phyloP scores from a whole-genome alignment of 202 grass and related monocot species.

The Schoenoplectus tabernaemontani region DNA sequence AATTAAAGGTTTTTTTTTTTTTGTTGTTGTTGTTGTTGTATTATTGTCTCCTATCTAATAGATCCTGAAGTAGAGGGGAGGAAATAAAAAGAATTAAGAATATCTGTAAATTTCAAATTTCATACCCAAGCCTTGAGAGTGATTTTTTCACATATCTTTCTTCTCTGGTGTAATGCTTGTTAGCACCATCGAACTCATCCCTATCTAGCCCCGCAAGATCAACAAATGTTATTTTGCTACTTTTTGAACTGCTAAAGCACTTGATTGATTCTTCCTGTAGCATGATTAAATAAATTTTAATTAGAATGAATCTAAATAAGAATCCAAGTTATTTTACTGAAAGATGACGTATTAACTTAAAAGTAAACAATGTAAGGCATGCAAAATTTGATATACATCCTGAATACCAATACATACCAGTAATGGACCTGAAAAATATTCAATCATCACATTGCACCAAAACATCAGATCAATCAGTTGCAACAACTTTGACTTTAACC shows the following conservation, averaged over 20 bases:
- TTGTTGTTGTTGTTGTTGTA: too few relatives aligned
- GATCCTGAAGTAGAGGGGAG: not conserved
- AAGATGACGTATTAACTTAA: not conserved
- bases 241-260: conserved; percentile 77
- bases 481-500: not conserved
- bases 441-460: not conserved
- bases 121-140: conserved; percentile 88
- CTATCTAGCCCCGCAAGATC: conserved; percentile 89
- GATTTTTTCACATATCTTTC: conserved; percentile 78
- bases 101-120: not conserved
- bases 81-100: not conserved
- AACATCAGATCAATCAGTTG: not conserved
- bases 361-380: not conserved
- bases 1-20: too few relatives aligned
- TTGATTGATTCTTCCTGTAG: conserved; percentile 59
- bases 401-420: not conserved
- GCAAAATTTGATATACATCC: not conserved
- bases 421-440: not conserved
- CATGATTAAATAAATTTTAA: conserved; percentile 13
- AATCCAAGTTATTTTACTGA: not conserved
- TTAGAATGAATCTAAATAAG: not conserved
- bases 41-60: too few relatives aligned
- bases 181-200: conserved; percentile 44
- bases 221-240: conserved; percentile 78
- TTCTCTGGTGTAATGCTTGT: conserved; percentile 60